These are phyloP conservation scores for Sanghuangporus baumii DNA, from an alignment of 1,284 basidiomycete species.

Conservation along the genomic window DNA sequence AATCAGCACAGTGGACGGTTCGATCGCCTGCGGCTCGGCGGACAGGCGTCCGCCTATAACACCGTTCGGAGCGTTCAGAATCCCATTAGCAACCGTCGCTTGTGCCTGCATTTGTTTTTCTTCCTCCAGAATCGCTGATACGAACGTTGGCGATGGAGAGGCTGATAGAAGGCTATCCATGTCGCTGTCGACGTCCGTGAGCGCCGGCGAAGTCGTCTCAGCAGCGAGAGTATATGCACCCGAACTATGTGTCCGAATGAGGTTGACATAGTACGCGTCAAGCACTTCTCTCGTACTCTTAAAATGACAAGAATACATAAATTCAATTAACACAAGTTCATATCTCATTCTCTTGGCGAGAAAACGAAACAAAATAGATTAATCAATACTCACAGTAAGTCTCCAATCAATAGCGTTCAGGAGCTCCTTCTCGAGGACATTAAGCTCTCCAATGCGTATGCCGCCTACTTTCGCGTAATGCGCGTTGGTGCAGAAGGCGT, in stretches of 20 bases:
- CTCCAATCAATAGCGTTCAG: slow-evolving; percentile 87
- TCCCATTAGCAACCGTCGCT: slow-evolving; percentile 2
- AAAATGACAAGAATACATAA: slow-evolving; percentile 4
- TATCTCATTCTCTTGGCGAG: neutral
- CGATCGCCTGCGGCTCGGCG: slow-evolving; percentile 22
- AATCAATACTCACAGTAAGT: slow-evolving; percentile 67
- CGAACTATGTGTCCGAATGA: slow-evolving; percentile 68
- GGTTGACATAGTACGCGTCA: slow-evolving; percentile 81
- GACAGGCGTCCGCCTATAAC: neutral
- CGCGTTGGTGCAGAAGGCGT: slow-evolving; percentile 88
- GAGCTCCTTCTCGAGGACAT: slow-evolving; percentile 89
- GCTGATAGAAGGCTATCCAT: slow-evolving; percentile 46
- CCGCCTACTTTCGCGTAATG: slow-evolving; percentile 94
- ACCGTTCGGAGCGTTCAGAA: neutral
- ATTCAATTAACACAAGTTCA: slow-evolving; percentile 13
- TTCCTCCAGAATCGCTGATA: slow-evolving; percentile 17
- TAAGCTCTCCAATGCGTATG: slow-evolving; percentile 84
- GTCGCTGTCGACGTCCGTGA: slow-evolving; percentile 46
- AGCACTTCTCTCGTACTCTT: slow-evolving; percentile 80
- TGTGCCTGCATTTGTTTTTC: neutral
- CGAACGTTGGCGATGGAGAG: slow-evolving; percentile 50
- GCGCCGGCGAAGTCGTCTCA: slow-evolving; percentile 22
- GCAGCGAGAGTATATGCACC: slow-evolving; percentile 50
- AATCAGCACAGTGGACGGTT: slow-evolving; percentile 48
- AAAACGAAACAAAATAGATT: slow-evolving; percentile 20